Conservation (phyloP, 495 filamentous ascomycete species). For the Platismatia glauca region DNA sequence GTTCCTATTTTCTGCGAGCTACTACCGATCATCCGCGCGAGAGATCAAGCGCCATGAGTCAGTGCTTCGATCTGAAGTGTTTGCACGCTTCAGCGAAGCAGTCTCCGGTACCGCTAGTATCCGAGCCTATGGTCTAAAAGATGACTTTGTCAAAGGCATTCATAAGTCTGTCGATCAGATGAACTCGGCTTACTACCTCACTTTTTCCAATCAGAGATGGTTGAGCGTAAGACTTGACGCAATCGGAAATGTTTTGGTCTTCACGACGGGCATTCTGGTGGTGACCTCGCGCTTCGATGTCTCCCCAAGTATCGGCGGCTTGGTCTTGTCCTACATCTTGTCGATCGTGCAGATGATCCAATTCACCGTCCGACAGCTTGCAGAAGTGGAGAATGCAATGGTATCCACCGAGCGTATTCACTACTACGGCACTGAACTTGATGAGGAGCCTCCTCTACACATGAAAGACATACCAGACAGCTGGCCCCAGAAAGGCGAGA, state of each 20-base stretch:
- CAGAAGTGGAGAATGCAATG: conserved; percentile 97
- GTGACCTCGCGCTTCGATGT: conserved; percentile 90
- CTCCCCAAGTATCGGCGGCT: conserved; percentile 69
- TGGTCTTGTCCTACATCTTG: conserved; percentile 88
- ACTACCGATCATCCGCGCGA: conserved; percentile 83
- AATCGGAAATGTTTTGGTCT: conserved; percentile 73
- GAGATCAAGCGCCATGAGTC: conserved; percentile 93
- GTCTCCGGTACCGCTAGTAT: conserved; percentile 76
- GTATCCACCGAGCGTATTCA: conserved; percentile 90
- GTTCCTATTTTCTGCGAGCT: conserved; percentile 75
- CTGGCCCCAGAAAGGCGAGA: conserved; percentile 82
- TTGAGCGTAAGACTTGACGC: conserved; percentile 73
- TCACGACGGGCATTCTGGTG: conserved; percentile 81
- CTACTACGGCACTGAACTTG: conserved; percentile 80
- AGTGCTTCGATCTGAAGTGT: conserved; percentile 75
- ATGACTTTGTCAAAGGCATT: conserved; percentile 62
- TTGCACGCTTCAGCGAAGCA: conserved; percentile 85
- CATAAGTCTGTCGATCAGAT: conserved; percentile 71
- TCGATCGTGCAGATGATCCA: conserved; percentile 94
- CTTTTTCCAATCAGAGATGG: conserved; percentile 92
- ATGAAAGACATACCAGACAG: conserved; percentile 51
- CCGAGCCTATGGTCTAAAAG: conserved; percentile 74
- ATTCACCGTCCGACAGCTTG: conserved; percentile 87
- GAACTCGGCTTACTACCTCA: conserved; percentile 89
- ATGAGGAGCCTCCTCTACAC: conserved; percentile 78